Evolutionary conservation across 768 basidiomycete genomes (phyloP).

Genomic region (Boletus fagicola): DNA sequence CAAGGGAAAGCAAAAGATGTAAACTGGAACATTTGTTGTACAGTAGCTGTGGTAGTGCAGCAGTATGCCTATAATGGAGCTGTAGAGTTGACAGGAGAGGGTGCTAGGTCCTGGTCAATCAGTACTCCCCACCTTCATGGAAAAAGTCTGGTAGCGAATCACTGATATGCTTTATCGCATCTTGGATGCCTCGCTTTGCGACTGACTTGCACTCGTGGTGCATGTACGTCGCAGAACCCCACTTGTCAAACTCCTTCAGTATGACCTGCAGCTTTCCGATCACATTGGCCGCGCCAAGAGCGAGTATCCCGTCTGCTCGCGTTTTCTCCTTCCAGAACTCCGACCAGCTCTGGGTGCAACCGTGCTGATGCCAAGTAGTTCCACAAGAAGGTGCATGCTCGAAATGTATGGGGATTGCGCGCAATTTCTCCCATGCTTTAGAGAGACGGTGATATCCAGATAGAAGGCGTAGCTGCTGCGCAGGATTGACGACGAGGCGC

Average conservation of each 20-base stretch:
- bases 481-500: conserved; percentile 50
- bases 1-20: conserved; percentile 27
- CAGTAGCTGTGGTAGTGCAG: background rate
- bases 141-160: conserved; percentile 66
- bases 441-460: conserved; percentile 71
- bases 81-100: background rate
- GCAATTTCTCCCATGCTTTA: conserved; percentile 62
- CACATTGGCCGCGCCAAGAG: conserved; percentile 62
- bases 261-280: conserved; percentile 61
- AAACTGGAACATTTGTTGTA: background rate
- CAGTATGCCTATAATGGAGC: background rate
- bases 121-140: conserved; percentile 35
- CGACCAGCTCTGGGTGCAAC: conserved; percentile 69
- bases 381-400: conserved; percentile 63
- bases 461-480: conserved; percentile 64
- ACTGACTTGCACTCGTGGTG: conserved; percentile 66
- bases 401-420: conserved; percentile 55
- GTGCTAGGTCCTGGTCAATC: background rate
- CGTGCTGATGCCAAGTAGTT: conserved; percentile 70
- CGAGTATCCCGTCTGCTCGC: conserved; percentile 56
- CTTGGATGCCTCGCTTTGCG: conserved; percentile 56
- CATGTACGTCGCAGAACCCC: conserved; percentile 77
- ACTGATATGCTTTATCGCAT: conserved; percentile 54
- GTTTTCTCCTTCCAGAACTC: conserved; percentile 83
- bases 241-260: conserved; percentile 65